These are phyloP conservation scores for Coleophoma cylindrospora DNA, from an alignment of 2,329 filamentous ascomycete genomes.

Conservation along the genomic window DNA sequence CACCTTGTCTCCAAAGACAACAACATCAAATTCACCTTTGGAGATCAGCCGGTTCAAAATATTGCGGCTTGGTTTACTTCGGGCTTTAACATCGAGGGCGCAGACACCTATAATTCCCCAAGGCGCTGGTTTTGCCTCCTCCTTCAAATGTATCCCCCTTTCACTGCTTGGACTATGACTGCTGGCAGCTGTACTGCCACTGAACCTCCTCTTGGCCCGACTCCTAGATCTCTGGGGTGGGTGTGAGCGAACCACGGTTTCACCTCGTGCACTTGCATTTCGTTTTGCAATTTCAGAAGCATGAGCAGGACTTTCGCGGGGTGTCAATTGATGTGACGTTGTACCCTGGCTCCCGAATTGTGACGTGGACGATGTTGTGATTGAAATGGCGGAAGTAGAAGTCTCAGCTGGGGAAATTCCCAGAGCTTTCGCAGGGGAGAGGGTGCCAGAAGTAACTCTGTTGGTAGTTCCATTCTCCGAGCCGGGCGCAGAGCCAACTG, in stretches of 20 bases:
- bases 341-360: conserved; percentile 35
- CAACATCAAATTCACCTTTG: conserved; percentile 90
- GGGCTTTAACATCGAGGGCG: conserved; percentile 89
- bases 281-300: conserved; percentile 25
- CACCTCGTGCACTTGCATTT: conserved; percentile 23
- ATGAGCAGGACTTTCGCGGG: conserved; percentile 22
- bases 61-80: conserved; percentile 94
- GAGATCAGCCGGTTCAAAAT: conserved; percentile 90
- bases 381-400: conserved; percentile 44
- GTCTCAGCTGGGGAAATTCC: conserved; percentile 40
- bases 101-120: conserved; percentile 83
- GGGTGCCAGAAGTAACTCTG: conserved; percentile 14
- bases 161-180: conserved; percentile 78
- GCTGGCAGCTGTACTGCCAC: conserved; percentile 75
- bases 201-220: conserved; percentile 68
- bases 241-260: conserved; percentile 30
- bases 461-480: conserved; percentile 37
- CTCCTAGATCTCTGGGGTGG: conserved; percentile 57
- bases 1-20: conserved; percentile 98
- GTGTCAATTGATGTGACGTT: conserved; percentile 40
- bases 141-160: conserved; percentile 44
- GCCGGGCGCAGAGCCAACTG: conserved; percentile 46
- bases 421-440: conserved; percentile 12
- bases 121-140: conserved; percentile 56
- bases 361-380: conserved; percentile 45